These are phyloP conservation scores for Chlorophyllum brunneum DNA, from an alignment of 768 basidiomycete species.

Conservation along the genomic window DNA sequence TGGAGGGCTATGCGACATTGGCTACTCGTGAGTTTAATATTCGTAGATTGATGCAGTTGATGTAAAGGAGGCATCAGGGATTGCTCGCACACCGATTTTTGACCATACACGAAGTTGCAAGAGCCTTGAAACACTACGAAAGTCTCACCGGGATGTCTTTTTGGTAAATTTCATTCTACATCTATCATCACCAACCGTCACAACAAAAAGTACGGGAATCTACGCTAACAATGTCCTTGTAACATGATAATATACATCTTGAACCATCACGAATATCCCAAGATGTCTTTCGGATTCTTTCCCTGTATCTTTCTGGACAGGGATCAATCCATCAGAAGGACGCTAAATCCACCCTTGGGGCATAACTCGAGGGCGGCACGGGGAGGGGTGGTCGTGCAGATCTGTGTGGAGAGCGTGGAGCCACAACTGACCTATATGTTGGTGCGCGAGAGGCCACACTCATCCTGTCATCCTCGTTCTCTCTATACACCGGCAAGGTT, in stretches of 20 bases:
- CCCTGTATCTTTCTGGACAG: too few relatives aligned
- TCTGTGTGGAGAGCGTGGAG: neutral
- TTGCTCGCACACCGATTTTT: slow-evolving; percentile 54
- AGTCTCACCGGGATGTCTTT: slow-evolving; percentile 42
- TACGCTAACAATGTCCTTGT: too few relatives aligned
- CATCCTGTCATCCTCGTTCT: slow-evolving; percentile 6
- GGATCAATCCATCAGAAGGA: too few relatives aligned
- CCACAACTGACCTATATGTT: neutral
- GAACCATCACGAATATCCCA: too few relatives aligned
- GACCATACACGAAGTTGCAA: slow-evolving; percentile 42
- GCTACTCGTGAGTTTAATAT: slow-evolving; percentile 44
- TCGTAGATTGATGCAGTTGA: neutral
- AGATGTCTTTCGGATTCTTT: too few relatives aligned
- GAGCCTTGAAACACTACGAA: slow-evolving; percentile 54
- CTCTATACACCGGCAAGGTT: slow-evolving; percentile 6
- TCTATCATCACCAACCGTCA: neutral
- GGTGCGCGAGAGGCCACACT: slow-evolving; percentile 4
- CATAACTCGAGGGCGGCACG: neutral
- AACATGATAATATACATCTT: too few relatives aligned
- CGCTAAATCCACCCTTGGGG: neutral
- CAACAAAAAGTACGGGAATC: too few relatives aligned
- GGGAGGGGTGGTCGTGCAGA: slow-evolving; percentile 3
- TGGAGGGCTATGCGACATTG: slow-evolving; percentile 59
- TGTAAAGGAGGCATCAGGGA: slow-evolving; percentile 31
- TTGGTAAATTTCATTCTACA: slow-evolving; percentile 26